A percentile compares a stretch with the other conserved stretches of the same genome.
phyloP scores from a whole-genome alignment of 495 filamentous ascomycete genomes.

The Choiromyces venosus region DNA sequence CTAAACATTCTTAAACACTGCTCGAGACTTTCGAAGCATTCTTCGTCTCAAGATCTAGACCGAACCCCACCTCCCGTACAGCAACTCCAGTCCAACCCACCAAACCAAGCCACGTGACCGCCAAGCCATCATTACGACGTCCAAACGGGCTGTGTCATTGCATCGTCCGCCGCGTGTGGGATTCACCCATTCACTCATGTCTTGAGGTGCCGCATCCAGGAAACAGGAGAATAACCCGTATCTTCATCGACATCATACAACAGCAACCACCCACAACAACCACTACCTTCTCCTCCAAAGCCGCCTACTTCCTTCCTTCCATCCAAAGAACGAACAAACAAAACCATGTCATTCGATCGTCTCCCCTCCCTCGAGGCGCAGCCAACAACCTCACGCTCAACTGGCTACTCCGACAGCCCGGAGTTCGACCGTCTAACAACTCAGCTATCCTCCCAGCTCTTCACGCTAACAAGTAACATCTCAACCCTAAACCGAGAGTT shows the following conservation, averaged over 20 bases:
- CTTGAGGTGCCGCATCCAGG: neutral
- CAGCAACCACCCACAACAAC: neutral
- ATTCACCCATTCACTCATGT: no score
- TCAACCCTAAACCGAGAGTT: constrained; percentile 74
- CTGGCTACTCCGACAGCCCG: constrained; percentile 84
- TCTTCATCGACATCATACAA: neutral
- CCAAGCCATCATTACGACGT: neutral
- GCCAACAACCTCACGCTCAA: constrained; percentile 59
- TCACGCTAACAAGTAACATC: constrained; percentile 80
- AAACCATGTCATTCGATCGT: constrained; percentile 83
- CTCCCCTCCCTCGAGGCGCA: constrained; percentile 78
- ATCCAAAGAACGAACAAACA: constrained; percentile 4
- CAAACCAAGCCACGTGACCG: neutral
- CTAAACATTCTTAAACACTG: neutral
- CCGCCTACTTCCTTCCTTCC: no score
- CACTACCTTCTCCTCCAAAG: neutral
- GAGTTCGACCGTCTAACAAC: constrained; percentile 80
- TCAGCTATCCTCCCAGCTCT: constrained; percentile 75
- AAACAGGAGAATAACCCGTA: neutral
- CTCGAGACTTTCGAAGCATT: neutral
- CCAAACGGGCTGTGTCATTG: neutral
- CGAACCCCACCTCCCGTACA: neutral
- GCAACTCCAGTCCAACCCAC: no score
- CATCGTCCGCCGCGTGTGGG: neutral
- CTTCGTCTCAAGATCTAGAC: neutral